Percentiles rank a stretch among this genome's conserved stretches.
phyloP scores from a whole-genome alignment of 805 yeast species.

The Candida germanica region DNA sequence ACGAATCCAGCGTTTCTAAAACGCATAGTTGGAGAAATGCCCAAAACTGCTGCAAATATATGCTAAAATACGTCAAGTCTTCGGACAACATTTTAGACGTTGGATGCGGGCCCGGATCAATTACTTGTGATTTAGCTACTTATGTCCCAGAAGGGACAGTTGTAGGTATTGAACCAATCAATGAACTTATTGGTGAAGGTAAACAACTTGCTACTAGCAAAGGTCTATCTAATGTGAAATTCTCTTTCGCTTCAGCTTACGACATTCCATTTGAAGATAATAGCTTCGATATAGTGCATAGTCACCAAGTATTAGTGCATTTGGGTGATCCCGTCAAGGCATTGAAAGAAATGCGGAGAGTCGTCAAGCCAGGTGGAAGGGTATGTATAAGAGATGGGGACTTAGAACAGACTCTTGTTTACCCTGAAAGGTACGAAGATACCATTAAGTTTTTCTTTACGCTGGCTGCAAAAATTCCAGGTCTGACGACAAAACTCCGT shows the following conservation, averaged over 20 bases:
- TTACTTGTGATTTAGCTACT: conserved; percentile 31
- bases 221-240: conserved; percentile 12
- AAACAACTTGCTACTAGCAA: not conserved
- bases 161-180: conserved; percentile 31
- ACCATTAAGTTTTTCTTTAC: conserved; percentile 3
- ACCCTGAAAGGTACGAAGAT: conserved; percentile 17
- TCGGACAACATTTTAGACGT: conserved; percentile 32
- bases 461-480: not conserved
- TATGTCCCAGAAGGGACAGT: conserved; percentile 25
- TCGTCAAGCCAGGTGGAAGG: conserved; percentile 29
- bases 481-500: not conserved
- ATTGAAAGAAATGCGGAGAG: conserved; percentile 34
- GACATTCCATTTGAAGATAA: conserved; percentile 31
- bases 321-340: conserved; percentile 31
- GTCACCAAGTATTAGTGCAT: conserved; percentile 39
- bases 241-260: conserved; percentile 28
- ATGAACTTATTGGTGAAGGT: conserved; percentile 15
- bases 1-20: conserved; percentile 18
- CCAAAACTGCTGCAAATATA: conserved; percentile 22
- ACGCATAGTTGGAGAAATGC: conserved; percentile 36
- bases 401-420: conserved; percentile 13
- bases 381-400: conserved; percentile 35
- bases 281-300: conserved; percentile 37
- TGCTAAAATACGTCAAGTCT: conserved; percentile 25
- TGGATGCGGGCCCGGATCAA: conserved; percentile 45